Evolutionary conservation across 1,139 yeast species (phyloP).

Genomic region (Suhomyces bolitotheri): DNA sequence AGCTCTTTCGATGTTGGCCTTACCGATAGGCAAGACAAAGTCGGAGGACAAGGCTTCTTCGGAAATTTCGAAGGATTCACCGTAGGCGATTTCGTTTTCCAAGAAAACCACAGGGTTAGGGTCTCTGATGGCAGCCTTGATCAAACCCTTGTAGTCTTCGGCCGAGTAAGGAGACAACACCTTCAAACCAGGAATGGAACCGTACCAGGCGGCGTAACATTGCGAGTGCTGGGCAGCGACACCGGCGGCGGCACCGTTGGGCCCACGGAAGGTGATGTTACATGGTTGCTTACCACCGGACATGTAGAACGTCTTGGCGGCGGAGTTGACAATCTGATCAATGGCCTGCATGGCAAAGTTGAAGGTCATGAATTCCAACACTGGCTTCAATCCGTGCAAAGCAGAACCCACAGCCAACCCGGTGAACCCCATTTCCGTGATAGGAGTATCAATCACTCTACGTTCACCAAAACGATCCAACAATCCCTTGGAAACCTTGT

Average conservation of each 20-base stretch:
- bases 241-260: slow-evolving; percentile 99
- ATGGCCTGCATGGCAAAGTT: slow-evolving; percentile 99
- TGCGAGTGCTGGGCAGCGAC: slow-evolving; percentile 99
- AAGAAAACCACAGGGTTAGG: slow-evolving; percentile 96
- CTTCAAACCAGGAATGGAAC: slow-evolving; percentile 96
- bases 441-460: slow-evolving; percentile 96
- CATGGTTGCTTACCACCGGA: slow-evolving; percentile 98
- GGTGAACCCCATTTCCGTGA: slow-evolving; percentile 98
- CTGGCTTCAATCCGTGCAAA: slow-evolving; percentile 93
- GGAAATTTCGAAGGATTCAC: slow-evolving; percentile 85
- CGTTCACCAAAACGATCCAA: slow-evolving; percentile 96
- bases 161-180: slow-evolving; percentile 94
- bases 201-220: slow-evolving; percentile 97
- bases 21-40: slow-evolving; percentile 88
- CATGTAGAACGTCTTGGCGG: slow-evolving; percentile 98
- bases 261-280: slow-evolving; percentile 97
- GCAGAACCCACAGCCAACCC: slow-evolving; percentile 98
- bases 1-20: slow-evolving; percentile 91
- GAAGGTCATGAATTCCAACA: slow-evolving; percentile 98
- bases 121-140: slow-evolving; percentile 96
- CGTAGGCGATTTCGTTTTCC: slow-evolving; percentile 94
- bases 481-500: slow-evolving; percentile 93
- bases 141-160: slow-evolving; percentile 93
- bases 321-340: slow-evolving; percentile 97
- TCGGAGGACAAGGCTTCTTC: slow-evolving; percentile 90